These are phyloP conservation scores for Aspergillus ochraceoroseus DNA, from an alignment of 2,329 filamentous ascomycete species.

Conservation along the genomic window DNA sequence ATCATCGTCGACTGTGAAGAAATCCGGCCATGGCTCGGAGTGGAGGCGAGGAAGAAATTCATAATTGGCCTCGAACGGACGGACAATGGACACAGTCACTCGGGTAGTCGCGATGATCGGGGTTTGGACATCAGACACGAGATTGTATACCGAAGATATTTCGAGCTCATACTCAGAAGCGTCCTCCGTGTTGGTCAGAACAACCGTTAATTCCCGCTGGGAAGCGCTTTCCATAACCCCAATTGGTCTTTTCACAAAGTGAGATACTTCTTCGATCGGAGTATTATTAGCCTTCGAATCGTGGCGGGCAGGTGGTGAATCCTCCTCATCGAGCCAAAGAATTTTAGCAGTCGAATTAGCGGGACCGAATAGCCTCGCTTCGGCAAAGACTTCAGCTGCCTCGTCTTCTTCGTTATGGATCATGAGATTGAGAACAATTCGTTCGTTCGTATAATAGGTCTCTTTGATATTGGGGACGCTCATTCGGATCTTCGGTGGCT, in stretches of 20 bases:
- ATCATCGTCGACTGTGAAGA: constrained; percentile 62
- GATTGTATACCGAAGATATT: constrained; percentile 69
- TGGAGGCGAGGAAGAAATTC: constrained; percentile 78
- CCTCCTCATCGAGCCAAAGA: constrained; percentile 44
- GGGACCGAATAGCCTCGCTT: constrained; percentile 61
- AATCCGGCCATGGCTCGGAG: constrained; percentile 74
- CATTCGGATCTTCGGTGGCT: constrained; percentile 87
- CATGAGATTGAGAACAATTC: constrained; percentile 62
- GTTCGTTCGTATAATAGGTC: constrained; percentile 83
- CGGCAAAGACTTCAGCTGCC: constrained; percentile 65
- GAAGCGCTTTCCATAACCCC: constrained; percentile 34
- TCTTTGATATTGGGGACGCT: constrained; percentile 56
- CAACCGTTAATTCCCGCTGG: constrained; percentile 32
- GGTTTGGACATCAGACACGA: constrained; percentile 73
- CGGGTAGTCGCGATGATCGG: constrained; percentile 69
- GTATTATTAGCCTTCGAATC: constrained; percentile 26
- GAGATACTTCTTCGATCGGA: constrained; percentile 26
- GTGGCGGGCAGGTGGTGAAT: constrained; percentile 14
- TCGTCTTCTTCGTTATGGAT: constrained; percentile 80
- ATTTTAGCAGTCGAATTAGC: constrained; percentile 45
- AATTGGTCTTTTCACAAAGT: constrained; percentile 34
- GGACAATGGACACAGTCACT: constrained; percentile 66
- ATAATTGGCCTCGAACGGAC: constrained; percentile 88
- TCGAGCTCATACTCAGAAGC: constrained; percentile 62
- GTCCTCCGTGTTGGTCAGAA: constrained; percentile 51